phyloP scores from a whole-genome alignment of 2,329 filamentous ascomycete species.

The Venturia nashicola region DNA sequence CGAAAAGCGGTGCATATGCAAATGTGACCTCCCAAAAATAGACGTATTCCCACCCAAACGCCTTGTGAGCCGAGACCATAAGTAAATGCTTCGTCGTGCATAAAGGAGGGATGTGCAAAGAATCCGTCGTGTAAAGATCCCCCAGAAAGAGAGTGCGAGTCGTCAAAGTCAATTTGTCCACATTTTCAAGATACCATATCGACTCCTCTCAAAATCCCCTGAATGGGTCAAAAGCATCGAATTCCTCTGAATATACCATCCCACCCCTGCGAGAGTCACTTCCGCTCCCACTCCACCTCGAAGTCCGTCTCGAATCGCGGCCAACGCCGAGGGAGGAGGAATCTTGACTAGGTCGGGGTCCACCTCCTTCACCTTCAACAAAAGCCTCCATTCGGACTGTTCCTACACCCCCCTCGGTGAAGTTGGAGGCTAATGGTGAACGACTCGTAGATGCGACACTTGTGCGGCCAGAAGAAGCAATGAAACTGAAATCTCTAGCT shows the following conservation, averaged over 20 bases:
- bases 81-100: not conserved
- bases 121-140: not conserved
- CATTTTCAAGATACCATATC: not conserved
- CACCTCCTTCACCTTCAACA: slow-evolving; percentile 43
- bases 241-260: slow-evolving; percentile 15
- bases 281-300: slow-evolving; percentile 18
- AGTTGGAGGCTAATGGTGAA: slow-evolving; percentile 39
- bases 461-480: slow-evolving; percentile 23
- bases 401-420: slow-evolving; percentile 71
- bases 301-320: not conserved
- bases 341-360: slow-evolving; percentile 4
- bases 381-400: slow-evolving; percentile 97
- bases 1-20: not conserved
- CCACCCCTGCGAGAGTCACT: slow-evolving; percentile 11
- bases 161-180: not conserved
- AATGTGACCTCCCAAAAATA: not conserved
- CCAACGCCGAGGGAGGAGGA: not conserved
- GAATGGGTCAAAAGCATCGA: slow-evolving; percentile 31
- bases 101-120: not conserved
- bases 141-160: not conserved
- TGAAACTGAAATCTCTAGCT: slow-evolving; percentile 18
- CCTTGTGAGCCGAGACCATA: not conserved
- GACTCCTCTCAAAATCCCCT: slow-evolving; percentile 18
- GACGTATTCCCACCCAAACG: too few species aligned
- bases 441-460: slow-evolving; percentile 35